Percentiles rank a stretch among this genome's conserved stretches.
Conservation (phyloP, 441 rosid species). For the Metrosideros polymorpha region DNA sequence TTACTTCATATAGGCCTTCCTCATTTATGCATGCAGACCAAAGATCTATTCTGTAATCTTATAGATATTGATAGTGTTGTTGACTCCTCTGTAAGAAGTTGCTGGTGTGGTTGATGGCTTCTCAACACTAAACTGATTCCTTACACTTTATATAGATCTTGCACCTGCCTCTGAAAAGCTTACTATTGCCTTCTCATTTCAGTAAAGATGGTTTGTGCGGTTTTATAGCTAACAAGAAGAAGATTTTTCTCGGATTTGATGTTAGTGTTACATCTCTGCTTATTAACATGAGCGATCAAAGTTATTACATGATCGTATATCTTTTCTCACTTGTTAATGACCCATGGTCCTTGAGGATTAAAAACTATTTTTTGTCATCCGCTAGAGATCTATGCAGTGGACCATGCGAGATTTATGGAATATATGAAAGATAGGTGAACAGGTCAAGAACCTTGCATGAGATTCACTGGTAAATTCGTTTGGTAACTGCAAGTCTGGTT, state of each 20-base stretch:
- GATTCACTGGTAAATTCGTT: background rate
- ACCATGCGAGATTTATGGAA: background rate
- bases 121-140: background rate
- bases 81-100: background rate
- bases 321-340: background rate
- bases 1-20: background rate
- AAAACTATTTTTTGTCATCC: background rate
- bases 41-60: background rate
- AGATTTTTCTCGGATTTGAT: background rate
- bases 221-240: background rate
- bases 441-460: background rate
- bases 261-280: background rate
- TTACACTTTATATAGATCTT: background rate
- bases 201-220: background rate
- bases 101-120: background rate
- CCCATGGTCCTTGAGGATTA: background rate
- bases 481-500: background rate
- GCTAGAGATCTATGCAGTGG: background rate
- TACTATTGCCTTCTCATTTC: background rate
- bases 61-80: background rate
- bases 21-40: background rate
- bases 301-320: background rate
- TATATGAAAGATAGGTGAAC: background rate
- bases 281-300: background rate
- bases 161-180: background rate